Percentiles rank a stretch among this genome's conserved stretches.
Conservation (phyloP, 2,329 filamentous ascomycete genomes). For the Microcyclospora pomicola region DNA sequence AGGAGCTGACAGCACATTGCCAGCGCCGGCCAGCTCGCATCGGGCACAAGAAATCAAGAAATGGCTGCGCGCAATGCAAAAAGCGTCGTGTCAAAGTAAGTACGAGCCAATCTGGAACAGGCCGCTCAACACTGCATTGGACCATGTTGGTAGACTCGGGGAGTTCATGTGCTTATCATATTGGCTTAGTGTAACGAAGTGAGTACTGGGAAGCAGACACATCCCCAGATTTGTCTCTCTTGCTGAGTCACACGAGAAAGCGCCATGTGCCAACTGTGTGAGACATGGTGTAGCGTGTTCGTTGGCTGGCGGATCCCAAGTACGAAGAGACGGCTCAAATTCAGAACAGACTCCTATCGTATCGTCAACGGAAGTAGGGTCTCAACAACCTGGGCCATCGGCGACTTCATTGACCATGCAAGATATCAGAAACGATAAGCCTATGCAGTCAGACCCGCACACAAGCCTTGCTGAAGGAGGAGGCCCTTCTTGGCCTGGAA, state of each 20-base stretch:
- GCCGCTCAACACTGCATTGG: no score
- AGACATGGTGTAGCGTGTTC: conserved; percentile 19
- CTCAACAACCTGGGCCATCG: conserved; percentile 7
- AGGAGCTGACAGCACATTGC: no score
- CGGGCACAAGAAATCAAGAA: conserved; percentile 17
- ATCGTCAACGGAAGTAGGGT: conserved; percentile 3
- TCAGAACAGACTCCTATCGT: conserved; percentile 9
- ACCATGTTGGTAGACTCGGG: not conserved
- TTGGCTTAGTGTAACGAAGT: conserved; percentile 16
- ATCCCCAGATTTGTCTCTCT: no score
- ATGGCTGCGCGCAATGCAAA: conserved; percentile 21
- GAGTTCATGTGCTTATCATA: not conserved
- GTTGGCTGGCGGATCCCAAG: conserved; percentile 18
- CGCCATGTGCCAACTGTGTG: conserved; percentile 19
- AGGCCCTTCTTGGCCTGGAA: no score
- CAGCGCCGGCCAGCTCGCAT: conserved; percentile 5
- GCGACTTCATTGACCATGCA: conserved; percentile 14
- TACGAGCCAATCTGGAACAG: not conserved
- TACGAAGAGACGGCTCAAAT: conserved; percentile 17
- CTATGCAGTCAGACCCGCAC: no score
- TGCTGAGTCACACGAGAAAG: not conserved
- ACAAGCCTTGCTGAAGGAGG: no score
- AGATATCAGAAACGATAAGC: conserved; percentile 1
- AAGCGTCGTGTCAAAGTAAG: conserved; percentile 19
- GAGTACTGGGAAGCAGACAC: no score